A percentile compares a stretch with the other conserved stretches of the same genome.
phyloP scores from a whole-genome alignment of 345 rosid genomes.

The Geranium brycei region DNA sequence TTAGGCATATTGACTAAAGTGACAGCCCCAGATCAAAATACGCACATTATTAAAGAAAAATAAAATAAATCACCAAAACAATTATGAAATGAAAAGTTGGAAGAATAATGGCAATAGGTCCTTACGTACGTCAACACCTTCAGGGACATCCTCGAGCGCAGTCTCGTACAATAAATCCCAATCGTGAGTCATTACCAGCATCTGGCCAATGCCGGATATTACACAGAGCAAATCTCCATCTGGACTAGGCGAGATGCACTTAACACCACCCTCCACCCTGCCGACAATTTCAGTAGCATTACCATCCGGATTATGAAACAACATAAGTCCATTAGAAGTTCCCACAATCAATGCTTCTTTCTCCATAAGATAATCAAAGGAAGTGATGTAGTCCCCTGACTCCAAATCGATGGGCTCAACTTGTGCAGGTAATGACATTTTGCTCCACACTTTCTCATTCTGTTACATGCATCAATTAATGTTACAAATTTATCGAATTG shows the following conservation, averaged over 20 bases:
- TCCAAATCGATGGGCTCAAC: constrained; percentile 47
- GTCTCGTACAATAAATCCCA: constrained; percentile 88
- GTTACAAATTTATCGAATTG: constrained; percentile 1
- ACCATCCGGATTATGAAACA: constrained; percentile 48
- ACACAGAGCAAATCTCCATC: constrained; percentile 74
- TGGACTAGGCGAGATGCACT: constrained; percentile 72
- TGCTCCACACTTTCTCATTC: constrained; percentile 37
- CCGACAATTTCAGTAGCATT: constrained; percentile 65
- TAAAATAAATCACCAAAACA: background rate
- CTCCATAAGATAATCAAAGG: constrained; percentile 84
- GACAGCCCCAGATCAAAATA: background rate
- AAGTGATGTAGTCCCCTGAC: constrained; percentile 44
- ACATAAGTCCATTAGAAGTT: constrained; percentile 51
- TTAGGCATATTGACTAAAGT: background rate
- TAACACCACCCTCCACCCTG: constrained; percentile 71
- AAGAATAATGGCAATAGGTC: constrained; percentile 29
- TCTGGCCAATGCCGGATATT: constrained; percentile 58
- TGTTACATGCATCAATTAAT: constrained; percentile 11
- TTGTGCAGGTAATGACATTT: constrained; percentile 28
- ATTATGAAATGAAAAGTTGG: constrained; percentile 1
- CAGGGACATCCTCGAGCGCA: constrained; percentile 42
- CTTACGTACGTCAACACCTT: constrained; percentile 72
- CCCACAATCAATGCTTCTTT: constrained; percentile 80
- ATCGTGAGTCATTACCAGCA: constrained; percentile 87
- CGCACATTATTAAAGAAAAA: background rate